Conservation (phyloP, 169 alveolate genomes). For the Perkinsus marinus region DNA sequence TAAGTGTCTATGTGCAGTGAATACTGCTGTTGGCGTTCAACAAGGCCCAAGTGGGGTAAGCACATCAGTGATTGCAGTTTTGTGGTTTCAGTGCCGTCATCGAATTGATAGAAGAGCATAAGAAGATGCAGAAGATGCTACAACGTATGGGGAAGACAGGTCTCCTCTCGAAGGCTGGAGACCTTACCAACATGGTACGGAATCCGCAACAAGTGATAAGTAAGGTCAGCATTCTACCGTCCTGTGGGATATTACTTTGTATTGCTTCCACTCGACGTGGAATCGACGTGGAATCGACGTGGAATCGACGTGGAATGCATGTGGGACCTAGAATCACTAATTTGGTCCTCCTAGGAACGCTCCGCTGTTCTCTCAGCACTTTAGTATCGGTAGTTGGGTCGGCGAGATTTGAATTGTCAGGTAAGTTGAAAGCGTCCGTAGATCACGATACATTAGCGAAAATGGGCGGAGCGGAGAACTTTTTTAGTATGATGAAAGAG, state of each 20-base stretch:
- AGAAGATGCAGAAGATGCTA: slow-evolving; percentile 58
- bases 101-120: slow-evolving; percentile 60
- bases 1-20: background rate
- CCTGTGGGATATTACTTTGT: too few relatives aligned
- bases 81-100: slow-evolving; percentile 54
- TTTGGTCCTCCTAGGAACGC: too few relatives aligned
- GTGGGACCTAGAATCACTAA: too few relatives aligned
- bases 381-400: too few relatives aligned
- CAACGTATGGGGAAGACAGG: slow-evolving; percentile 59
- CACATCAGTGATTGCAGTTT: background rate
- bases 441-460: slow-evolving; percentile 57
- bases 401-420: background rate
- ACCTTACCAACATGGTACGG: slow-evolving; percentile 50
- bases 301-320: too few relatives aligned
- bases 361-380: too few relatives aligned
- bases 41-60: too few relatives aligned
- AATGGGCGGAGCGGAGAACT: slow-evolving; percentile 64
- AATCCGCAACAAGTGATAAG: slow-evolving; percentile 60
- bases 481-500: slow-evolving; percentile 66
- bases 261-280: too few relatives aligned
- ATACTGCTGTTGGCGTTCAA: too few relatives aligned
- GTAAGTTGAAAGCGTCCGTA: slow-evolving; percentile 44
- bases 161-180: slow-evolving; percentile 50
- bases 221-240: slow-evolving; percentile 14
- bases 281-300: too few relatives aligned